Evolutionary conservation across 2,329 filamentous ascomycete genomes (phyloP), one percentile per base, ranked within the genome.

Genomic region (Arthrobotrys megalospora): DNA sequence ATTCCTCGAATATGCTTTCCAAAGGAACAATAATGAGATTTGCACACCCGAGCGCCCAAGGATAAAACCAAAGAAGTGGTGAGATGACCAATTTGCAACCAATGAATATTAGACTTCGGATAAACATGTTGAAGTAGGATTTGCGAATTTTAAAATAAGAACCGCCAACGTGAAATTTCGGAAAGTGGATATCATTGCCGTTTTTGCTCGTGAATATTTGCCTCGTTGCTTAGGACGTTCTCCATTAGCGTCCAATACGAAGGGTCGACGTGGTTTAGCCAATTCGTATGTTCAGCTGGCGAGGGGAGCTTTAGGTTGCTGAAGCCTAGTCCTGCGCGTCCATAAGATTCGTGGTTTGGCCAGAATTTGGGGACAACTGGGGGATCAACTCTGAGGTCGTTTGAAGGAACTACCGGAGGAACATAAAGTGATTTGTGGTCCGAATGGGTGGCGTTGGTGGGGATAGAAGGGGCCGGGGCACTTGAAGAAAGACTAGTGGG

Each of bases 221-320:
- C 50, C 36, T 78, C 75, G 19, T 72, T 66, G 19, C 62, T 64
- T 10, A 78, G 47, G 21, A 78, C 52, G 24, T 72, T 78, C 16
- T 78, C 75, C 75, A 78, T 68, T 28, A 78, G 58, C 2, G 67
- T 50, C 75, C 75, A 78, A 36, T 78, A 78, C 1, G 67, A 72
- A 55, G 75, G 67, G 19, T 78, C 75, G n/a, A 78, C 53, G 6
- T 78, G 67, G 50, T 66, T 78, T 12, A 72, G 62, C 75, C 75
- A 78, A 21, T 52, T 38, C 2, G 67, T 68, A 19, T 67, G 48
- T 28, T 72, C 75, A 11, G 62, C 52, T 2, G 67, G 75, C 6
- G 75, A 78, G 7, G 75, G 75, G 8, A 63, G 43, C 55, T 78
- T 78, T 6, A 78, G 19, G 28, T 48, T 72, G 36, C 75, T 78